phyloP scores from a whole-genome alignment of 768 basidiomycete genomes.

The Cubamyces lactineus region DNA sequence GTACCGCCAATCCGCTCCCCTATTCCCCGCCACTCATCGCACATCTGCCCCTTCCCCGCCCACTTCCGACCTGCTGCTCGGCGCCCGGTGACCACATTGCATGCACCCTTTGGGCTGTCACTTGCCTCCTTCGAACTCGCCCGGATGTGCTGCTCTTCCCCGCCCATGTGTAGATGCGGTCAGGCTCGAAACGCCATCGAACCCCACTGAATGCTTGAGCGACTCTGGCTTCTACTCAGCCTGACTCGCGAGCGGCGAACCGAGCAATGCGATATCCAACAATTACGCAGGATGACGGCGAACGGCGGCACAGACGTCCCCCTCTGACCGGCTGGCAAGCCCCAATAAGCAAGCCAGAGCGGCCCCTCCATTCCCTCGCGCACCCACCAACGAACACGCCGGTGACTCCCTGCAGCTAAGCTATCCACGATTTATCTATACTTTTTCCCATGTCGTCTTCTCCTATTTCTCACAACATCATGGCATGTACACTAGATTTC shows the following conservation, averaged over 20 bases:
- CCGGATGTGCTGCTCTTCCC: too few species aligned
- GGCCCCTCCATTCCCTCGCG: too few species aligned
- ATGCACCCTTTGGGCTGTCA: not conserved
- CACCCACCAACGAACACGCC: not conserved
- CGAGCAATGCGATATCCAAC: not conserved
- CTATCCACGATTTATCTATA: not conserved
- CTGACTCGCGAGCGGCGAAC: conserved; percentile 16
- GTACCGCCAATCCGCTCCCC: not conserved
- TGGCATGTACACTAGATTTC: too few species aligned
- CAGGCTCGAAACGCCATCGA: conserved; percentile 33
- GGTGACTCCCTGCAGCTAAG: not conserved
- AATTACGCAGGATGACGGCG: not conserved
- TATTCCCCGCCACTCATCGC: conserved; percentile 10
- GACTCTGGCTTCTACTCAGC: conserved; percentile 38
- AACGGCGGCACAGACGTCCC: not conserved
- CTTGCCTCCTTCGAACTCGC: too few species aligned
- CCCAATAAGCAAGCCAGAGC: not conserved
- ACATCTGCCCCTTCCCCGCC: not conserved
- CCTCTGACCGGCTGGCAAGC: not conserved
- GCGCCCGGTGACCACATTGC: not conserved
- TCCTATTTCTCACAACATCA: not conserved
- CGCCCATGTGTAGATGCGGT: conserved; percentile 29
- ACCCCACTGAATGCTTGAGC: conserved; percentile 36
- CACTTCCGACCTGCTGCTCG: not conserved
- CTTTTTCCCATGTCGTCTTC: not conserved